Evolutionary conservation across 73 alveolate genomes (phyloP), one percentile per base, ranked within the genome.

Genomic region (Blepharisma stoltei): DNA sequence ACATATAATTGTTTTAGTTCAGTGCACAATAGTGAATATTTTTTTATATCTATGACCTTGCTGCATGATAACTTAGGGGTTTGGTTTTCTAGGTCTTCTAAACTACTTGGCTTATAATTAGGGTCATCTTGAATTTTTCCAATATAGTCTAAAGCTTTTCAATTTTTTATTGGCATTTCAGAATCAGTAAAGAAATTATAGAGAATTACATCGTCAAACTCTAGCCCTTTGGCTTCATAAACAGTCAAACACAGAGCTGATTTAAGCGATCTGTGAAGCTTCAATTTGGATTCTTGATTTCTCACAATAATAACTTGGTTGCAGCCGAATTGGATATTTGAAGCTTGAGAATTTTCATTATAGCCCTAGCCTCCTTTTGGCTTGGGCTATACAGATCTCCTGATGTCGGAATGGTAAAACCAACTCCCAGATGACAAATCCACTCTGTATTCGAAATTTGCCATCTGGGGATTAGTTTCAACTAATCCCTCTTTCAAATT

Each of bases 221-320:
- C 95, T 23, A 91, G 76, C 11, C 95, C 97, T 66, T 91, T 92
- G 8, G 94, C 92, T 71, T 92, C 98, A 70, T 81, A 89, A 38
- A 90, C 91, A 27, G 95, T 92, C 25, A 92, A 81, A 60, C 95
- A 85, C 6, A 92, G 81, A 38, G 91, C 87, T 52, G 77, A 70
- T 25, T 89, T 47, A 5, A 92, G 80, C 54, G 86, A 69, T 1
- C 54, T 77, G 9, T 94, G 96, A 3, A 92, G 67, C 6, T 77
- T 76, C 54, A 52, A 47, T 71, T 91, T 91, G 48, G 89, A 71
- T 54, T 88, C 95, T 47, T 90, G 81, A 54, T 78, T 87, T 71
- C 95, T 87, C 1, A 91, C 95, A 54, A 92, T 86, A 9, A 90
- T 84, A 3, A 88, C 98, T 75, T 92, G 77, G 76, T 86, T 70